Evolutionary conservation across 2,329 filamentous ascomycete genomes (phyloP).

Genomic region (Nannizzia gypsea): DNA sequence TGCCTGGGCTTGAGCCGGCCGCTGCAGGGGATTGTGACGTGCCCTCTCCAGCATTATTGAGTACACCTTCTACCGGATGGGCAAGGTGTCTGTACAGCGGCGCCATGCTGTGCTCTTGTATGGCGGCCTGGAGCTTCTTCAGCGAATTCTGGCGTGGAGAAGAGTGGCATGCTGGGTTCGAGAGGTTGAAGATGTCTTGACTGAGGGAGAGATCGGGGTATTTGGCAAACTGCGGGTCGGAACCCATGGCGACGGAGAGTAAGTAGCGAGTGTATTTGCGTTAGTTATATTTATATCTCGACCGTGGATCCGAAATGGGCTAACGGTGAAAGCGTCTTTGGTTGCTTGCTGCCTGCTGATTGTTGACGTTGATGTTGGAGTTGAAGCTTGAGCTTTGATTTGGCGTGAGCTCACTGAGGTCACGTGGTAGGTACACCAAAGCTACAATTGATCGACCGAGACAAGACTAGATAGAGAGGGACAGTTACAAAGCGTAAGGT

Average conservation of each 20-base stretch:
- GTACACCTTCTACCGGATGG: constrained; percentile 58
- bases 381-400: constrained; percentile 13
- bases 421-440: neutral
- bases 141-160: constrained; percentile 45
- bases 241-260: constrained; percentile 34
- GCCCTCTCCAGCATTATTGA: constrained; percentile 64
- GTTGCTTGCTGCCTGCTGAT: constrained; percentile 12
- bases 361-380: constrained; percentile 17
- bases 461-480: too few species aligned
- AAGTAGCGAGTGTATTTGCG: constrained; percentile 6
- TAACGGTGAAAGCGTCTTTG: constrained; percentile 5
- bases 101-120: constrained; percentile 54
- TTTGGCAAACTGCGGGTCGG: constrained; percentile 54
- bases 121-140: constrained; percentile 51
- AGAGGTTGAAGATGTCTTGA: constrained; percentile 57
- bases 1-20: constrained; percentile 37
- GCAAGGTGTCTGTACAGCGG: constrained; percentile 55
- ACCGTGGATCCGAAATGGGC: neutral
- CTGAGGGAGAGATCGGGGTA: constrained; percentile 53
- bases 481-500: too few species aligned
- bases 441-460: too few species aligned
- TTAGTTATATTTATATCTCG: neutral
- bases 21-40: constrained; percentile 35
- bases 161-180: constrained; percentile 46
- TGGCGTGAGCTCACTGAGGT: neutral